Base-by-base conservation (phyloP, 2,329 filamentous ascomycete genomes). In the Colletotrichum nymphaeae region DNA sequence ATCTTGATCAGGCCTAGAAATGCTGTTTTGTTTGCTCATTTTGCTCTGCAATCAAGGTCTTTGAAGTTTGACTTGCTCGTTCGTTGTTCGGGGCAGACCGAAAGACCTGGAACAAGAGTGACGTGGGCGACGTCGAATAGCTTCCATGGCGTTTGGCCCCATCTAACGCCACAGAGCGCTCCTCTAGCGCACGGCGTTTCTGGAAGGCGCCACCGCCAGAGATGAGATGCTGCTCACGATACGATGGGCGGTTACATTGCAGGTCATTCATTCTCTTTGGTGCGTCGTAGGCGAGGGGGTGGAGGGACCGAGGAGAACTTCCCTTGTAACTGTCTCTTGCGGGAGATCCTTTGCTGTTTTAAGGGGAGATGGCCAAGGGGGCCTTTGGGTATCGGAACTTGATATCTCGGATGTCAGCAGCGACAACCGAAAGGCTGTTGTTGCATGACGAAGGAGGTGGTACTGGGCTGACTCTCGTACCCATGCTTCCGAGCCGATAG, bases 171-270 rank as follows among this genome's bases (percentile, higher is more conserved):
- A 62, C 60, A 46, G 46, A 16, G 32, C 37, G 42, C 62, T 69
- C 24, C 37, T 64, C 63, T 49, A 37, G 35, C 63, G 64, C 35
- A n/a, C 55, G 52, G 42, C 19, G 57, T 26, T 16, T 7, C n/a
- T n/a, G 14, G 60, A 30, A 24, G 69, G 35, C 58, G 52, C 32
- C 37, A 46, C 28, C 12, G 67, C 37, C 22, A 24, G 46, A 63
- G 58, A 46, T 53, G n/a, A 57, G 63, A 68, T 52, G 28, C 46
- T 37, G 57, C 57, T 26, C 63, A 52, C 67, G 60, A 62, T 60
- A 52, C 67, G 60, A 62, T 60, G 70, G 46, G 67, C 46, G 70
- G 67, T 65, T 64, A 46, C 67, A 70, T 64, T 69, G 55, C 60
- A 65, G 57, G 52, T 30, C 58, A 60, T n/a, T 64, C 58, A 37